phyloP scores from a whole-genome alignment of 192 early-diverging fungal genomes.

The Coemansia sp. region DNA sequence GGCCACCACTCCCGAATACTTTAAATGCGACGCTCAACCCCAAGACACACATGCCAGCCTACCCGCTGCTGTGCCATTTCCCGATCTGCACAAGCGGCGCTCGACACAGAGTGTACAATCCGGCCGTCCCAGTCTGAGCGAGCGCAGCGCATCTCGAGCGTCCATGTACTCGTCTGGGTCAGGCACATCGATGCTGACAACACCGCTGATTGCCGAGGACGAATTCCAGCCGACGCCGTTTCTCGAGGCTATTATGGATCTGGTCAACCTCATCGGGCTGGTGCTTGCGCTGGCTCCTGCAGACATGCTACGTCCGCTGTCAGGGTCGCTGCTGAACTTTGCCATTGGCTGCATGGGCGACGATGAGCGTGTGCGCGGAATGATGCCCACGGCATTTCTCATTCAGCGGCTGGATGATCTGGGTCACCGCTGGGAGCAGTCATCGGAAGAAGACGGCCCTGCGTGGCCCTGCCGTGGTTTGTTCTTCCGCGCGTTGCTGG shows the following conservation, averaged over 20 bases:
- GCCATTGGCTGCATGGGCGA: conserved; percentile 7
- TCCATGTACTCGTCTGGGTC: conserved; percentile 32
- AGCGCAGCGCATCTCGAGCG: conserved; percentile 22
- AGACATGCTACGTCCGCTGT: conserved; percentile 41
- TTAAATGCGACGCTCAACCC: background rate
- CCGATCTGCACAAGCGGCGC: conserved; percentile 7
- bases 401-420: conserved; percentile 32
- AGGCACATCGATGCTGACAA: conserved; percentile 14
- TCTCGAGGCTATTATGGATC: conserved; percentile 35
- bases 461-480: conserved; percentile 46
- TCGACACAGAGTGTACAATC: conserved; percentile 11
- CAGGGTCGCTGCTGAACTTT: conserved; percentile 19
- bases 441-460: background rate
- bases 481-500: conserved; percentile 37
- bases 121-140: conserved; percentile 3
- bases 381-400: conserved; percentile 40
- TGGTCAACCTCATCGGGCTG: conserved; percentile 36
- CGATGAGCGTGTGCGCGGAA: conserved; percentile 18
- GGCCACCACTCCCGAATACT: background rate
- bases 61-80: conserved; percentile 8
- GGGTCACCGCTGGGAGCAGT: conserved; percentile 33
- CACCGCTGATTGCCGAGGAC: conserved; percentile 46
- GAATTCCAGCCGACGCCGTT: conserved; percentile 49
- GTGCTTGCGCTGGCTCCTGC: conserved; percentile 23
- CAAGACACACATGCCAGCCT: background rate